These are phyloP conservation scores for Ziziphus jujuba DNA, from an alignment of 306 rosid species.

Conservation along the genomic window DNA sequence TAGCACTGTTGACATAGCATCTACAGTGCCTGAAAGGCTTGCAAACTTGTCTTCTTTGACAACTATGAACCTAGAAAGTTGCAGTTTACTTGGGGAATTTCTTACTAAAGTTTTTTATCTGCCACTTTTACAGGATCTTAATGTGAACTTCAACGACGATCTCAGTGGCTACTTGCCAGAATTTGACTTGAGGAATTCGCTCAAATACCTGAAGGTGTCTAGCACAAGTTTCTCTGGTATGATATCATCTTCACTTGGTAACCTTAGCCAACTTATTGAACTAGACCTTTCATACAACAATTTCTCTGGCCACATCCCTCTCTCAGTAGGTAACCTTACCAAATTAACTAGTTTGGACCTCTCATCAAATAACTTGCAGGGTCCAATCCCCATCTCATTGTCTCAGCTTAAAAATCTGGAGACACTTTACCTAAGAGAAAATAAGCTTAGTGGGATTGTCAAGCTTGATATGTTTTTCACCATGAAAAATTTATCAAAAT, in stretches of 20 bases:
- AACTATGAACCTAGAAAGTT: background rate
- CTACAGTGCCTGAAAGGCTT: background rate
- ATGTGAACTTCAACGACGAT: background rate
- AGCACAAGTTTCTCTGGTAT: constrained; percentile 27
- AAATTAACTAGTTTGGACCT: constrained; percentile 1
- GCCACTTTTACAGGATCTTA: background rate
- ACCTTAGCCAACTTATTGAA: too few relatives aligned
- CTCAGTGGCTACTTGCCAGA: constrained; percentile 35
- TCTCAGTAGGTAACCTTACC: constrained; percentile 13
- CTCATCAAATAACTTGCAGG: constrained; percentile 6
- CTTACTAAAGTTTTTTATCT: constrained; percentile 9
- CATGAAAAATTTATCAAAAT: background rate
- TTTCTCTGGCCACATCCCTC: background rate
- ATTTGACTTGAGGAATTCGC: constrained; percentile 21
- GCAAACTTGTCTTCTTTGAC: background rate
- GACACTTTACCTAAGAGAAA: background rate
- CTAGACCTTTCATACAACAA: background rate
- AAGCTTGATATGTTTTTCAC: constrained; percentile 1
- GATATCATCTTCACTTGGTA: constrained; percentile 28
- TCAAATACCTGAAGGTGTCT: background rate
- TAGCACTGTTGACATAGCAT: background rate
- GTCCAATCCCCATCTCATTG: constrained; percentile 12
- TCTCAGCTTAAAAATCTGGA: background rate
- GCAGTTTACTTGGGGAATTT: constrained; percentile 5
- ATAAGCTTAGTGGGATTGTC: constrained; percentile 20